phyloP scores from a whole-genome alignment of 306 rosid species.

The Senna siamea region DNA sequence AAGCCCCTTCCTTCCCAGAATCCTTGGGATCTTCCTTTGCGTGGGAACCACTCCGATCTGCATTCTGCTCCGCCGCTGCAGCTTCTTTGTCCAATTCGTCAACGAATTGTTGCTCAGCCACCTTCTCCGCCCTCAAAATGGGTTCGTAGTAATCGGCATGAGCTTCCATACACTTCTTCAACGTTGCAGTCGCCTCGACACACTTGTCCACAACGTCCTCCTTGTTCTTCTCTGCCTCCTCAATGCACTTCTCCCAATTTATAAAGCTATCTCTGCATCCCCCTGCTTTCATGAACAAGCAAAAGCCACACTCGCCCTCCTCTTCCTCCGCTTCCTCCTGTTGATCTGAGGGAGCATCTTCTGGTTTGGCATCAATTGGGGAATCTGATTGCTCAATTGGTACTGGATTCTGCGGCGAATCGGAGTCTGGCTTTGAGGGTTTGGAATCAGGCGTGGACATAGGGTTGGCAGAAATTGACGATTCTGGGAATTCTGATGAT shows the following conservation, averaged over 20 bases:
- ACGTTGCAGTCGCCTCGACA: neutral
- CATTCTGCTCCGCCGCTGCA: neutral
- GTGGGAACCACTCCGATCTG: neutral
- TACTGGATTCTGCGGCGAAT: neutral
- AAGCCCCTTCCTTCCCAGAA: conserved; percentile 2
- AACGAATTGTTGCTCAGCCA: conserved; percentile 6
- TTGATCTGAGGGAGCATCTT: neutral
- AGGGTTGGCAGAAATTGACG: neutral
- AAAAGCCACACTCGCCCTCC: conserved; percentile 26
- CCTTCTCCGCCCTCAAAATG: conserved; percentile 21
- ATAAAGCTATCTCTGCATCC: conserved; percentile 30
- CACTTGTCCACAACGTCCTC: conserved; percentile 22
- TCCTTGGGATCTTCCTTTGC: neutral
- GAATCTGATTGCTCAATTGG: conserved; percentile 19
- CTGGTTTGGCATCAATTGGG: neutral
- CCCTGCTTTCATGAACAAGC: conserved; percentile 27
- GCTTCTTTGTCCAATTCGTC: conserved; percentile 11
- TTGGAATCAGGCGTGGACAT: conserved; percentile 9
- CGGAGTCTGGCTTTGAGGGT: neutral
- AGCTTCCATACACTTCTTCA: conserved; percentile 27
- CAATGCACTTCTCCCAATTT: conserved; percentile 24
- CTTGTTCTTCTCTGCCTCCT: conserved; percentile 19
- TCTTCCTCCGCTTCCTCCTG: neutral
- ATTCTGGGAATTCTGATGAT: neutral
- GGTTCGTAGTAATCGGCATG: conserved; percentile 19